Evolutionary conservation across 2,329 filamentous ascomycete species (phyloP), one percentile per base, ranked within the genome.

Genomic region (Aspergillus ibericus): DNA sequence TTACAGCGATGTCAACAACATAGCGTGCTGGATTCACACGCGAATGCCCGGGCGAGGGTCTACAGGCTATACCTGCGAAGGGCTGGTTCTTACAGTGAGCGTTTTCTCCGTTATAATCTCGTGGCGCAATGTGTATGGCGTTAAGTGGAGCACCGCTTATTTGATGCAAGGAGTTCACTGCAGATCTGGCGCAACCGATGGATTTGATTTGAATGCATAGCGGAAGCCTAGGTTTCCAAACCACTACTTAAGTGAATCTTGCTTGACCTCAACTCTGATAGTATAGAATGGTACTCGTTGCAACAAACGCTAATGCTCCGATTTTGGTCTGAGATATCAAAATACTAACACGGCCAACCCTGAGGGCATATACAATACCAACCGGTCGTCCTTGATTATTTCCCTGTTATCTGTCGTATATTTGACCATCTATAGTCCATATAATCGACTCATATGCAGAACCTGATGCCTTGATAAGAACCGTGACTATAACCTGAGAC

Each of bases 111-210:
- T 42, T 53, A 44, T 40, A 27, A 32, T 38, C 48, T 56, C 22
- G 46, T 51, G 60, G 59, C 57, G 59, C 65, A 60, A 56, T 58
- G 51, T 42, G 63, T 51, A 58, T 20, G 66, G 66, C 63, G 66
- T 68, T 66, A 35, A 50, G 53, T 42, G 59, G 59, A 52, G 59
- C 35, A 60, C 52, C 56, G 49, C 27, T 49, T 36, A 9, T 47
- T 58, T 56, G 57, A 55, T 47, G 55, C 38, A 52, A 29, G 50
- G 51, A 52, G 42, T 49, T 57, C 22, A 32, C 16, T 27, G 20
- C 52, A 44, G 13, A 48, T 46, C 46, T 46, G 44, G 52, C 48
- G 36, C 53, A 54, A 22, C 16, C 27, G 51, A 55, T 48, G 53
- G 40, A 22, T 16, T 46, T 51, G 52, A 20, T 34, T 47, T 49